Evolutionary conservation across 179 eudicot species (phyloP).

Genomic region (Vitellaria paradoxa): DNA sequence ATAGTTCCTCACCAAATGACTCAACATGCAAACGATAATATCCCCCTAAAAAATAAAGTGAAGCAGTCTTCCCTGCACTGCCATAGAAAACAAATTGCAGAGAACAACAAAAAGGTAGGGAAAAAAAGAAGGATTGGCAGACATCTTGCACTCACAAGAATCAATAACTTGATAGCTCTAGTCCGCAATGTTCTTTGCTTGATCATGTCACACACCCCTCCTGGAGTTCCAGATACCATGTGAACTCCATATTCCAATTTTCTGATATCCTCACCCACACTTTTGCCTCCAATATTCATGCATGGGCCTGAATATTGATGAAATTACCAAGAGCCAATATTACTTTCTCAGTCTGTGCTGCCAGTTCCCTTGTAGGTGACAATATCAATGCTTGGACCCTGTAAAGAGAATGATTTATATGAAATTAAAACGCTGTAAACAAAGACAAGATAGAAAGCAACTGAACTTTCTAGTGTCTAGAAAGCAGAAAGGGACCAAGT

Average conservation of each 20-base stretch:
- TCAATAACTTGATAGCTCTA: slow-evolving; percentile 67
- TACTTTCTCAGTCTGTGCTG: slow-evolving; percentile 83
- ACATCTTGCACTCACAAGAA: slow-evolving; percentile 58
- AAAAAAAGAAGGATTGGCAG: not conserved
- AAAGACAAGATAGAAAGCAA: not conserved
- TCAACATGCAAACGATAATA: not conserved
- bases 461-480: not conserved
- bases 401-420: slow-evolving; percentile 4
- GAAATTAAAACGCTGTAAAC: not conserved
- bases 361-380: slow-evolving; percentile 95
- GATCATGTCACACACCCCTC: slow-evolving; percentile 97
- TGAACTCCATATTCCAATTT: slow-evolving; percentile 92
- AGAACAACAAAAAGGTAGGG: not conserved
- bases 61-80: not conserved
- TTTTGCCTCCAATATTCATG: slow-evolving; percentile 97
- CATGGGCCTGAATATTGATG: slow-evolving; percentile 85
- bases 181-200: slow-evolving; percentile 87
- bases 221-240: slow-evolving; percentile 96
- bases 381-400: slow-evolving; percentile 93
- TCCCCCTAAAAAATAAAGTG: too few species aligned
- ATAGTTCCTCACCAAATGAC: not conserved
- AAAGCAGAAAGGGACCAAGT: not conserved
- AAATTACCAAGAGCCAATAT: slow-evolving; percentile 73
- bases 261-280: slow-evolving; percentile 92
- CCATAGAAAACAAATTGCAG: not conserved